Evolutionary conservation across 257 asterid species (phyloP), one percentile per base, ranked within the genome.

Genomic region (Craterostigma plantagineum): DNA sequence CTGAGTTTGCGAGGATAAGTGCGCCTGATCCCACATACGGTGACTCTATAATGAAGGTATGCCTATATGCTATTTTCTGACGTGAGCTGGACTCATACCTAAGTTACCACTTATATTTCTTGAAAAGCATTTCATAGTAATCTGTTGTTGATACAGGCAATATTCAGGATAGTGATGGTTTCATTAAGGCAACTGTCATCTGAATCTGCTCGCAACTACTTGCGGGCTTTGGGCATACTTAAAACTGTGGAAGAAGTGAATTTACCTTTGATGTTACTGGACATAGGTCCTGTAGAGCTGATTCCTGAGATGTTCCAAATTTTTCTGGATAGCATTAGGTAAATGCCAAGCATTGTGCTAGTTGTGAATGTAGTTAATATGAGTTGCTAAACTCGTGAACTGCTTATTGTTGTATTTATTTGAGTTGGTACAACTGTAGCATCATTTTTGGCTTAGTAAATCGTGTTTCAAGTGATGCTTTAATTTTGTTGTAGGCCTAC

Each of bases 1-100:
- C 58, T 53, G 78, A 71, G 51, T 62, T 71, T 56, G 48, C 61
- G n/a, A 61, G 81, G 61, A 71, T 75, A 53, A 55, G 69, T 18
- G 70, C 75, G 48, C 86, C 81, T 10, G 59, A 61, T 4, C 37
- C 45, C 40, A 67, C 86, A 42, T 68, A 75, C 4, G 48, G 38
- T 10, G 76, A 63, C 56, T 63, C 39, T 11, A 34, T 34, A 23
- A 61, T 75, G 78, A 46, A 61, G 77, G 68, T 71, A 51, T 48
- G 27, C 53, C 37, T 17, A 23, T 40, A 15, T 4, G 42, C 35
- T 11, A 35, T 18, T 35, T n/a, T n/a, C n/a, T n/a, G n/a, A n/a
- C n/a, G n/a, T n/a, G n/a, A n/a, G n/a, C n/a, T n/a, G n/a, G n/a
- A n/a, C n/a, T n/a, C n/a, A n/a, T n/a, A n/a, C n/a, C n/a, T n/a